Conservation (phyloP, 306 rosid genomes). For the Arachis hypogaea region DNA sequence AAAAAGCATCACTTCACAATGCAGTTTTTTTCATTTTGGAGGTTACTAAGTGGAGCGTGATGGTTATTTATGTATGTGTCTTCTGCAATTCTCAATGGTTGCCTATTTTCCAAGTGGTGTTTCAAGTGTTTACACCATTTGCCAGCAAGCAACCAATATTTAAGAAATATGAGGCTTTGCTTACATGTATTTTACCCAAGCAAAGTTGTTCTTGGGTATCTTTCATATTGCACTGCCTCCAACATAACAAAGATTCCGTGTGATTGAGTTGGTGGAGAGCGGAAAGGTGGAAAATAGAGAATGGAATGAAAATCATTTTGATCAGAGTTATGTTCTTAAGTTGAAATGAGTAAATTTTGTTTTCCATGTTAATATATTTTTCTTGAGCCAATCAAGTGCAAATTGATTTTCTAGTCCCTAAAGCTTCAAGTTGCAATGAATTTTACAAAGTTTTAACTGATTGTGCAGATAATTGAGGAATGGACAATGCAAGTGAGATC, state of each 20-base stretch:
- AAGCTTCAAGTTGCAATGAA: conserved; percentile 18
- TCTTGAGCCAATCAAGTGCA: neutral
- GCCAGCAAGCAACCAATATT: conserved; percentile 70
- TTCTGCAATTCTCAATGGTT: conserved; percentile 49
- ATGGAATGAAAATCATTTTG: conserved; percentile 16
- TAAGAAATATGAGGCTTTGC: conserved; percentile 37
- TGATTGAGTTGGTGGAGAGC: conserved; percentile 9
- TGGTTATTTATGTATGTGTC: conserved; percentile 21
- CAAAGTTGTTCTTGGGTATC: conserved; percentile 40
- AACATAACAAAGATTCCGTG: neutral
- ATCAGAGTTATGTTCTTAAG: conserved; percentile 4
- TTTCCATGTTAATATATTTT: conserved; percentile 14
- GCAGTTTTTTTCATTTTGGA: conserved; percentile 23
- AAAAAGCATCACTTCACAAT: conserved; percentile 5
- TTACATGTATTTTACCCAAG: conserved; percentile 30
- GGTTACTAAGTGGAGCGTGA: conserved; percentile 14
- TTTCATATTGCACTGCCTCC: conserved; percentile 38
- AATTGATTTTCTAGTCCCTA: conserved; percentile 19
- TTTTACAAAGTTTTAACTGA: conserved; percentile 34
- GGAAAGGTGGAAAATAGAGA: conserved; percentile 5
- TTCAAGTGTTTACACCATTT: conserved; percentile 51
- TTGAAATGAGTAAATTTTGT: conserved; percentile 24
- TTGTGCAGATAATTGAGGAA: conserved; percentile 77
- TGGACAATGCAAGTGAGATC: conserved; percentile 86
- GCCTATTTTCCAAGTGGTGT: conserved; percentile 63